These are phyloP conservation scores for Phellopilus nigrolimitatus DNA, from an alignment of 1,284 basidiomycete genomes.

Conservation along the genomic window DNA sequence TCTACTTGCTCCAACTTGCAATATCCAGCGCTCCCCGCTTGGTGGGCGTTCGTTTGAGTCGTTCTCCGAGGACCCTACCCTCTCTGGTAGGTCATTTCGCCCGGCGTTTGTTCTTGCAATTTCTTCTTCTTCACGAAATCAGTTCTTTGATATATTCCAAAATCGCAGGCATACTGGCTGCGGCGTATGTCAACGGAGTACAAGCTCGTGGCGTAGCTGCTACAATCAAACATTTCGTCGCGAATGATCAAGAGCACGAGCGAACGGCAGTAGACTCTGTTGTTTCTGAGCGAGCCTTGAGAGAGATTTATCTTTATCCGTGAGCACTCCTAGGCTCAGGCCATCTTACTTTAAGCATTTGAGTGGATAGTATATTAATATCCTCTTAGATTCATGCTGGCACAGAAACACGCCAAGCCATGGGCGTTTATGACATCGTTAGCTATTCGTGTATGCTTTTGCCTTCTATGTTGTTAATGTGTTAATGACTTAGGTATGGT, in stretches of 20 bases:
- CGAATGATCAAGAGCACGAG: slow-evolving; percentile 66
- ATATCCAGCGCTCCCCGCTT: slow-evolving; percentile 60
- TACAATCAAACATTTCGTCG: slow-evolving; percentile 49
- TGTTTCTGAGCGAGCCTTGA: slow-evolving; percentile 56
- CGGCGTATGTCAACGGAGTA: slow-evolving; percentile 62
- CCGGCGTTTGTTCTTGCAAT: background rate
- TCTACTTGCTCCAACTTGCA: slow-evolving; percentile 64
- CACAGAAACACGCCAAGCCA: slow-evolving; percentile 54
- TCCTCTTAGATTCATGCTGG: slow-evolving; percentile 53
- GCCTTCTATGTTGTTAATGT: too few species aligned
- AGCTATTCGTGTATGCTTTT: too few species aligned
- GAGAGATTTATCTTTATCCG: slow-evolving; percentile 70
- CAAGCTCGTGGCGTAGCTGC: slow-evolving; percentile 61
- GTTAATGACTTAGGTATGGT: slow-evolving; percentile 47
- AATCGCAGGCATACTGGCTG: slow-evolving; percentile 56
- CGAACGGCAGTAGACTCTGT: slow-evolving; percentile 58
- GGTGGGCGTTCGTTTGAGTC: slow-evolving; percentile 66
- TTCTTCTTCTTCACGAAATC: too few species aligned
- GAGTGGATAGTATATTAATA: slow-evolving; percentile 1
- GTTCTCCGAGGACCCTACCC: slow-evolving; percentile 62
- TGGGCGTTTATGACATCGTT: slow-evolving; percentile 63
- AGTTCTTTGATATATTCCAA: too few species aligned
- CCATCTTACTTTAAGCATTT: background rate
- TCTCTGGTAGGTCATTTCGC: slow-evolving; percentile 46
- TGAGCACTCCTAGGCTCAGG: slow-evolving; percentile 32